Base-by-base conservation (phyloP, 2,329 filamentous ascomycete species). In the Pseudogymnoascus sp. region DNA sequence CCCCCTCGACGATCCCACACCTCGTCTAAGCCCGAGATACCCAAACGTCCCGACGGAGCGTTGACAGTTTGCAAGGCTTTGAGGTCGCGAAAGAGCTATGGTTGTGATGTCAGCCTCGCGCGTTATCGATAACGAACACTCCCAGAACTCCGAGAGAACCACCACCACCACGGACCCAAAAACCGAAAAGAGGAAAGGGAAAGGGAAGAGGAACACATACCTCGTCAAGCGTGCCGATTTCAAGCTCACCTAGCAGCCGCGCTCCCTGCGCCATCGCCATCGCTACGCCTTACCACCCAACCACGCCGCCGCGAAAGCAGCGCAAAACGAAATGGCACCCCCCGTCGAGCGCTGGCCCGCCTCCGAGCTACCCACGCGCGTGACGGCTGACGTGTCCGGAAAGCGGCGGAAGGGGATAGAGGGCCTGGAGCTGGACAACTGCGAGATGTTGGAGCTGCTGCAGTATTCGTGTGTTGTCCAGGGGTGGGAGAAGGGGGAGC, bases 391-490 rank as follows among this genome's bases (percentile, higher is more conserved):
- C 14, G 20, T 38, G 30, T 6, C 11, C 36, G 66, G 64, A 5
- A 67, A 25, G 12, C 57, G 58, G 6, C 79, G 78, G 59, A 79
- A 79, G 61, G 81, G 82, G 39, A 41, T 41, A 64, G 86, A 86
- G 71, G 74, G 66, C 57, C 74, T 86, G 64, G 78, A 86, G 60
- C 74, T 87, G 54, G 73, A 75, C 16, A 74, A 75, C 43, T 87
- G 85, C 72, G 78, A 82, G 69, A 75, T 86, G 62, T 70, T 84
- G 61, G 76, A 78, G 67, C 78, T 87, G 76, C 67, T 83, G 70
- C 84, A 87, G 74, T 86, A 85, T 72, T 77, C 81, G 41, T 87
- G 85, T 70, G 72, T 77, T 64, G 79, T 86, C 43, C 74, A 80
- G 65, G 69, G 77, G 37, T 80, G 82, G 12, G 72, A 76, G 54